Percentiles rank a stretch among this genome's conserved stretches.
Evolutionary conservation across 805 yeast species (phyloP).

Genomic region (Scheffersomyces amazonensis): DNA sequence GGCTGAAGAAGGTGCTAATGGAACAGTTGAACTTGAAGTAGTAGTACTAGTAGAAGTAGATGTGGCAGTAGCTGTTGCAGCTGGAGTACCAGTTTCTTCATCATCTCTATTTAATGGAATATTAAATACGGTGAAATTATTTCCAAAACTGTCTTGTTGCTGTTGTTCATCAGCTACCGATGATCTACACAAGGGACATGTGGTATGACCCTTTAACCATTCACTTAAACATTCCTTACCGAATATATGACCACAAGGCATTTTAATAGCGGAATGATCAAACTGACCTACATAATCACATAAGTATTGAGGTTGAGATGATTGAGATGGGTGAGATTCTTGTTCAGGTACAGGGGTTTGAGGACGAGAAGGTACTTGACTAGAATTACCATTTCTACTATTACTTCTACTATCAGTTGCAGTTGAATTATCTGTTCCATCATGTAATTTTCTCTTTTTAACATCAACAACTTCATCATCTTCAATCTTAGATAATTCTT

Average conservation of each 20-base stretch:
- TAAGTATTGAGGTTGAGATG: constrained; percentile 20
- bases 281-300: constrained; percentile 17
- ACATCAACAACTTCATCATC: constrained; percentile 9
- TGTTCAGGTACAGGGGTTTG: background rate
- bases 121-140: constrained; percentile 28
- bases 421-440: constrained; percentile 4
- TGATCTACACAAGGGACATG: constrained; percentile 86
- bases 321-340: constrained; percentile 4
- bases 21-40: background rate
- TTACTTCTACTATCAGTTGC: constrained; percentile 2
- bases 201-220: constrained; percentile 73
- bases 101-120: constrained; percentile 21
- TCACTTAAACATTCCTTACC: constrained; percentile 81
- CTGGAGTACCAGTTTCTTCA: constrained; percentile 15
- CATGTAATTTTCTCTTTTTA: constrained; percentile 22
- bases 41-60: background rate
- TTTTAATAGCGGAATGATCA: constrained; percentile 60
- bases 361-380: background rate
- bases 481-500: constrained; percentile 1
- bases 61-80: constrained; percentile 4
- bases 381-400: background rate
- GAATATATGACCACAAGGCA: constrained; percentile 87
- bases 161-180: constrained; percentile 31
- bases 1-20: background rate
- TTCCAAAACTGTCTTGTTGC: background rate